A percentile compares a stretch with the other conserved stretches of the same genome.
Conservation (phyloP, 2,329 filamentous ascomycete genomes). For the Xylaria sp. region DNA sequence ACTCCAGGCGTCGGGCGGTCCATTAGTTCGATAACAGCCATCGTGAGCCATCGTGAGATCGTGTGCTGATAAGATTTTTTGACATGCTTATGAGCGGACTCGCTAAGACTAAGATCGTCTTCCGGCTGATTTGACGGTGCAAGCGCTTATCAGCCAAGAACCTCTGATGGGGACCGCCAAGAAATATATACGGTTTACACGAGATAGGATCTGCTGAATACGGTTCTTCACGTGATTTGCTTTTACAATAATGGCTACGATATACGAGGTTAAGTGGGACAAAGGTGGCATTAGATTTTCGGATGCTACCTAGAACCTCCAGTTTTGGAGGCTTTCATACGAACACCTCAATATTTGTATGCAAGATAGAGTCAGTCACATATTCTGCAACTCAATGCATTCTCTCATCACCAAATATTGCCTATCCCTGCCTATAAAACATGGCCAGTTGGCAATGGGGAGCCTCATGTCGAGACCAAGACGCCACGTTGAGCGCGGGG, state of each 20-base stretch:
- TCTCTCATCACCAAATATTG: no score
- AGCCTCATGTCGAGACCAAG: no score
- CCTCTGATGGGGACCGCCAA: conserved; percentile 18
- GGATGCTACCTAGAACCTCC: background rate
- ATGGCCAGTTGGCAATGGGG: no score
- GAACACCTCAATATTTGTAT: background rate
- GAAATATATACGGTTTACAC: background rate
- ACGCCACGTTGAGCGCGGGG: no score
- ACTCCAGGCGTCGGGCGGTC: background rate
- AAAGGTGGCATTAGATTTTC: background rate
- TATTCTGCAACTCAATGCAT: no score
- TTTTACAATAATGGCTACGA: background rate
- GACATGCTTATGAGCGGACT: conserved; percentile 15
- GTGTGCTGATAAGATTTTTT: background rate
- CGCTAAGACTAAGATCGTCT: conserved; percentile 15
- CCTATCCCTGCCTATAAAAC: no score
- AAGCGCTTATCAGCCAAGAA: conserved; percentile 22
- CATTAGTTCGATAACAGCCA: background rate
- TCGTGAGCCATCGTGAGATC: background rate
- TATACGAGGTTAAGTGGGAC: background rate
- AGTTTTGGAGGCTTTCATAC: background rate
- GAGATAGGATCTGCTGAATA: background rate
- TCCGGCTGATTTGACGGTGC: background rate
- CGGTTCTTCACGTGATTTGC: background rate
- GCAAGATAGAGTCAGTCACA: no score